These are phyloP conservation scores for Pythium guiyangense DNA, from an alignment of 352 stramenopile species.

Conservation along the genomic window DNA sequence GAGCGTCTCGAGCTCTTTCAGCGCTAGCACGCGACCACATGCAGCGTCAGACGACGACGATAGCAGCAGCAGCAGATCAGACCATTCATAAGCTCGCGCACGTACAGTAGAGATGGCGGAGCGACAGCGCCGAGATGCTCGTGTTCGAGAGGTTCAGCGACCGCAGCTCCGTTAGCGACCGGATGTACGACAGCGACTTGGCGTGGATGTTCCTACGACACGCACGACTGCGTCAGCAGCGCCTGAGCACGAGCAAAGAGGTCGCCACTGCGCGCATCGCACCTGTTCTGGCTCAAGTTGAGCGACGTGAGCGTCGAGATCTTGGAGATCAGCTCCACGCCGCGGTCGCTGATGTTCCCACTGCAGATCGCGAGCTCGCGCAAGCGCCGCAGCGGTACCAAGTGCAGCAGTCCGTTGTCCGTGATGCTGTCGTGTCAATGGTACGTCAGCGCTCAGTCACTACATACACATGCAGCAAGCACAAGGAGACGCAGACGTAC, in stretches of 20 bases:
- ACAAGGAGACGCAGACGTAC: constrained; percentile 20
- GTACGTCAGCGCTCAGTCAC: too few species aligned
- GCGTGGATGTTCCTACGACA: constrained; percentile 64
- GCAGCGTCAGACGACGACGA: neutral
- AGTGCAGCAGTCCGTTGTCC: constrained; percentile 62
- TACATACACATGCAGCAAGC: too few species aligned
- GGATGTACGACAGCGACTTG: constrained; percentile 61
- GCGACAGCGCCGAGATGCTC: constrained; percentile 52
- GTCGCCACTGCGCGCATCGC: neutral
- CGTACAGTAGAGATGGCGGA: constrained; percentile 69
- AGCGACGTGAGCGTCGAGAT: constrained; percentile 67
- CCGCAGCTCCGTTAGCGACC: constrained; percentile 47
- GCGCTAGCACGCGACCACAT: constrained; percentile 13
- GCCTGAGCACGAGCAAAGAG: neutral
- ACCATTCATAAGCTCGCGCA: neutral
- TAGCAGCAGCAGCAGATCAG: neutral
- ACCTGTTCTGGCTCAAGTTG: constrained; percentile 83
- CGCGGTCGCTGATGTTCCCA: constrained; percentile 60
- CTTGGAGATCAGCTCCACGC: constrained; percentile 71
- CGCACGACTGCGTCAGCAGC: neutral
- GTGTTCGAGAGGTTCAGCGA: constrained; percentile 80
- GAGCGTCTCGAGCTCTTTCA: constrained; percentile 49
- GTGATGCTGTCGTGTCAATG: constrained; percentile 31
- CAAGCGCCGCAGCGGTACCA: constrained; percentile 43
- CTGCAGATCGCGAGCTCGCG: constrained; percentile 65